Conservation (phyloP, 1,139 yeast genomes). For the Candida mesenterica region DNA sequence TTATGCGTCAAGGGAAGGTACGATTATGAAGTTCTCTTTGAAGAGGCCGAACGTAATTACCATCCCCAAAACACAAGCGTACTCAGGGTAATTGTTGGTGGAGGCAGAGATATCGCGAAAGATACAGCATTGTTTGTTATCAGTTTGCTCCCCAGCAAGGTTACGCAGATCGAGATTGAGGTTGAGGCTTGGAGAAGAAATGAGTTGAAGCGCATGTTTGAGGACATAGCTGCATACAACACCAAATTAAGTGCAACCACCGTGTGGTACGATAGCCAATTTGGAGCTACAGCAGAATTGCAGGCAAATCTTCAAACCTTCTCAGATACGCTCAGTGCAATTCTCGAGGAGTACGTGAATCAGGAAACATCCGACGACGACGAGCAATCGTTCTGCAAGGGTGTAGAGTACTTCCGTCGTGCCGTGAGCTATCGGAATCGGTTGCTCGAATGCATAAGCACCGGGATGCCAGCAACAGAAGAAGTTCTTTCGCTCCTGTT, state of each 20-base stretch:
- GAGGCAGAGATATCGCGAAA: constrained; percentile 1
- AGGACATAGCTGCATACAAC: constrained; percentile 1
- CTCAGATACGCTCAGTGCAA: neutral
- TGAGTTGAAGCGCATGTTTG: constrained; percentile 2
- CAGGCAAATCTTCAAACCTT: neutral
- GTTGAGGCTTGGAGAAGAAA: constrained; percentile 3
- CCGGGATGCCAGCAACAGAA: no score
- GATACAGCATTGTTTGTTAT: constrained; percentile 5
- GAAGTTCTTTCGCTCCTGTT: no score
- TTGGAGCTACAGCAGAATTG: neutral
- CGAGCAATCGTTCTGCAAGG: neutral
- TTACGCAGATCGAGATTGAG: constrained; percentile 1
- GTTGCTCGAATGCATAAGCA: neutral
- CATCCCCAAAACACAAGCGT: neutral
- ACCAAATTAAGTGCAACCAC: neutral
- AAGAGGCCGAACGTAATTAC: neutral
- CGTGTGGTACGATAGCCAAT: neutral
- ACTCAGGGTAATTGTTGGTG: neutral
- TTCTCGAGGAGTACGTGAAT: neutral
- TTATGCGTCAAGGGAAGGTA: constrained; percentile 6
- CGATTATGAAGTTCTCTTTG: constrained; percentile 5
- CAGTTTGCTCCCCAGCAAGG: constrained; percentile 4
- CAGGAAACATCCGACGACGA: neutral
- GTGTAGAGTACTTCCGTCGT: constrained; percentile 1
- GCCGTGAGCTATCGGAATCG: neutral